A percentile compares a stretch with the other conserved stretches of the same genome.
phyloP scores from a whole-genome alignment of 2,329 filamentous ascomycete species.

The Aspergillus pseudoterreus region DNA sequence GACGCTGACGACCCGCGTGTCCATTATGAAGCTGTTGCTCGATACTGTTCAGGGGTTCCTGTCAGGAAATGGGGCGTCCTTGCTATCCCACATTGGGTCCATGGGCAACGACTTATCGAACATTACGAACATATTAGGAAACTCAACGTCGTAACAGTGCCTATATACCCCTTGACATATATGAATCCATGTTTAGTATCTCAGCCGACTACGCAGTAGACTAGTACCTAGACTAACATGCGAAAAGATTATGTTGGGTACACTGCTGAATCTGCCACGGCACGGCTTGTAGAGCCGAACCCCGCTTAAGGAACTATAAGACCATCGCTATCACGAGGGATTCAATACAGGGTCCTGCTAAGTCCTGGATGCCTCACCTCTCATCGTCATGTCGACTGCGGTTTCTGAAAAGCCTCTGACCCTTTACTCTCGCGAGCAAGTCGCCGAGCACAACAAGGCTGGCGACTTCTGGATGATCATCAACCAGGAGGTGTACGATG shows the following conservation, averaged over 20 bases:
- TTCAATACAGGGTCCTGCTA: not conserved
- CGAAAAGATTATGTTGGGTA: no score
- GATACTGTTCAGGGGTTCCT: conserved; percentile 19
- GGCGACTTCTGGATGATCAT: conserved; percentile 18
- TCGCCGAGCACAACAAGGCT: conserved; percentile 5
- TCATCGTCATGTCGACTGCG: not conserved
- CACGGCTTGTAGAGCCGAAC: not conserved
- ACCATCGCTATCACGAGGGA: not conserved
- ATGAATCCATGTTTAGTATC: not conserved
- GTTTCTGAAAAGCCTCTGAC: not conserved
- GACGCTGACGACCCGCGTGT: conserved; percentile 32
- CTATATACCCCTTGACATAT: not conserved
- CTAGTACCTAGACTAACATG: no score
- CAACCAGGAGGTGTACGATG: conserved; percentile 16
- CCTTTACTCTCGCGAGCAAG: not conserved
- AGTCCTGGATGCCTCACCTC: not conserved
- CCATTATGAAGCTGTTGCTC: conserved; percentile 38
- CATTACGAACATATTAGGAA: not conserved
- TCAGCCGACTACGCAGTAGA: not conserved
- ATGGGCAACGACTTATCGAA: not conserved
- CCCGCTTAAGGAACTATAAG: not conserved
- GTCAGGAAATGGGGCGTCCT: not conserved
- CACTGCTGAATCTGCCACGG: not conserved
- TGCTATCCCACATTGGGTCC: not conserved
- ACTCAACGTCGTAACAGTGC: not conserved